These are phyloP conservation scores for Calonectria pauciramosa DNA, from an alignment of 2,329 filamentous ascomycete species.

Conservation along the genomic window DNA sequence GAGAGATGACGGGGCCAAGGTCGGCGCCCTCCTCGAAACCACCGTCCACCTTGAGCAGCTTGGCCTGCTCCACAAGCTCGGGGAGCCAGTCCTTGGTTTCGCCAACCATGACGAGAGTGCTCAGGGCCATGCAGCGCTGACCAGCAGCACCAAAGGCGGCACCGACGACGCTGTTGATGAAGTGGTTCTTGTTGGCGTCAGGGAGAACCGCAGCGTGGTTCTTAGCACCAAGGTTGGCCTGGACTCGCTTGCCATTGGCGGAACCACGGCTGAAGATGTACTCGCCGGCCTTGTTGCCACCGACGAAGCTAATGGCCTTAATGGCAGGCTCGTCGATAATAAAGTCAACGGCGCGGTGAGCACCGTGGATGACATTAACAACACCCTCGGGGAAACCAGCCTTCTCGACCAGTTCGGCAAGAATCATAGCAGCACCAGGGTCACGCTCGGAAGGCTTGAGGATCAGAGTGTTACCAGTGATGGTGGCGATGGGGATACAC, in stretches of 20 bases:
- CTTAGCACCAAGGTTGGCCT: constrained; percentile 90
- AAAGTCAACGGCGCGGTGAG: constrained; percentile 86
- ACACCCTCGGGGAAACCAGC: constrained; percentile 87
- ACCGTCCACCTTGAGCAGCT: constrained; percentile 80
- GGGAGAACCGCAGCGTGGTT: constrained; percentile 89
- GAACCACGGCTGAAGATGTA: constrained; percentile 86
- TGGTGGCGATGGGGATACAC: constrained; percentile 87
- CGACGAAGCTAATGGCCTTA: constrained; percentile 90
- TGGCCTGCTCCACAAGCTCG: constrained; percentile 83
- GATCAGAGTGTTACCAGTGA: constrained; percentile 87
- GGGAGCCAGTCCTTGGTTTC: constrained; percentile 87
- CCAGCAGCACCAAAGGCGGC: constrained; percentile 89
- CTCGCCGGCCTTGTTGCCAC: constrained; percentile 88
- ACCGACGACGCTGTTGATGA: constrained; percentile 85
- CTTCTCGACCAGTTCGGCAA: constrained; percentile 83
- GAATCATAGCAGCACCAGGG: constrained; percentile 87
- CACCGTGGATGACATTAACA: constrained; percentile 85
- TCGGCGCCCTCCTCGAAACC: constrained; percentile 87
- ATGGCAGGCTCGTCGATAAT: constrained; percentile 87
- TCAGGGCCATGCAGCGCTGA: constrained; percentile 89
- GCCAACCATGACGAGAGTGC: constrained; percentile 85
- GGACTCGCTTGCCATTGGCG: constrained; percentile 88
- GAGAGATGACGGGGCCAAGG: constrained; percentile 85
- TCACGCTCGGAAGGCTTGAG: constrained; percentile 91
- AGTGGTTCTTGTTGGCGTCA: constrained; percentile 92